phyloP scores from a whole-genome alignment of 2,329 filamentous ascomycete species.

The Ophiostoma novo-ulmi region DNA sequence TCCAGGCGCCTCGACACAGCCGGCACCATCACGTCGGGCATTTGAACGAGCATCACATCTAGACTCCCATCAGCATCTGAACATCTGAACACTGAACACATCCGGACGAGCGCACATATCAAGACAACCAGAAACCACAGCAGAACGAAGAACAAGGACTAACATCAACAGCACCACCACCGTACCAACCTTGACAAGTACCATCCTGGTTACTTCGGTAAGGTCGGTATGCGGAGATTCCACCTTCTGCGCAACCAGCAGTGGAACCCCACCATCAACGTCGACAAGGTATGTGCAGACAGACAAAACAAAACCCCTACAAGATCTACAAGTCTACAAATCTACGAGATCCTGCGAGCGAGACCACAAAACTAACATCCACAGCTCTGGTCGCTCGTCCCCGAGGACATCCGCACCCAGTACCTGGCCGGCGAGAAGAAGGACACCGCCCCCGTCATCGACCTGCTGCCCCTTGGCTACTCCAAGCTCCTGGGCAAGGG shows the following conservation, averaged over 20 bases:
- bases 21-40: not conserved
- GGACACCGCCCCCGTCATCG: slow-evolving; percentile 94
- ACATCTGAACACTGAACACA: not conserved
- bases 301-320: not conserved
- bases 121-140: not conserved
- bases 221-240: slow-evolving; percentile 94
- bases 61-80: not conserved
- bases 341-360: not conserved
- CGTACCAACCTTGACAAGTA: slow-evolving; percentile 79
- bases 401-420: slow-evolving; percentile 84
- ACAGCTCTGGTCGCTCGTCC: slow-evolving; percentile 92
- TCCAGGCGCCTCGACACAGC: not conserved
- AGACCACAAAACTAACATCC: not conserved
- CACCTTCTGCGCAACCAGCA: slow-evolving; percentile 93
- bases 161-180: slow-evolving; percentile 69
- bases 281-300: slow-evolving; percentile 70
- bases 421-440: slow-evolving; percentile 75
- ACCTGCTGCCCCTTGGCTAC: slow-evolving; percentile 95
- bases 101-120: not conserved
- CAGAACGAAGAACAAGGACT: not conserved
- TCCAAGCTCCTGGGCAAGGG: slow-evolving; percentile 99
- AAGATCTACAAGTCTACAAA: not conserved
- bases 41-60: not conserved
- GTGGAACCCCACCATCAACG: slow-evolving; percentile 98
- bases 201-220: slow-evolving; percentile 99